Conservation (phyloP, 495 filamentous ascomycete genomes). For the Aspergillus nidulans region DNA sequence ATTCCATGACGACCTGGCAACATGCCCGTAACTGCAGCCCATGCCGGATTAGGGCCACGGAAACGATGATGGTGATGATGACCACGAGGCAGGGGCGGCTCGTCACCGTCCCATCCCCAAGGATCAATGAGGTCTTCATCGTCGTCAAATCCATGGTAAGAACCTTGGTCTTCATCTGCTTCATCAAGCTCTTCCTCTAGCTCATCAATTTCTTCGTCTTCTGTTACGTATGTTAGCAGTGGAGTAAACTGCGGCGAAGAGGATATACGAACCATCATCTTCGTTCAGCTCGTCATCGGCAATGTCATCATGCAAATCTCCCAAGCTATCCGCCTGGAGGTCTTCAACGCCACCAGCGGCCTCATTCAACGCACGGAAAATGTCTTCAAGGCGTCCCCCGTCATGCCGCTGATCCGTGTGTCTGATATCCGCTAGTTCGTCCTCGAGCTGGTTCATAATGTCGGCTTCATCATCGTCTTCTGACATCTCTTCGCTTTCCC, state of each 20-base stretch:
- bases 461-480: constrained; percentile 53
- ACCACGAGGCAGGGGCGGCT: constrained; percentile 36
- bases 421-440: constrained; percentile 57
- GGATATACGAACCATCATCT: constrained; percentile 59
- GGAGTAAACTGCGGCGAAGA: neutral
- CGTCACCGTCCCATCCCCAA: constrained; percentile 55
- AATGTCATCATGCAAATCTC: constrained; percentile 42
- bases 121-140: constrained; percentile 51
- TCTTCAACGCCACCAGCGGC: constrained; percentile 35
- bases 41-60: constrained; percentile 35
- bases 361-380: constrained; percentile 42
- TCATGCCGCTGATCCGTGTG: constrained; percentile 63
- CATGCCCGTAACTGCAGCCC: constrained; percentile 43
- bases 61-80: constrained; percentile 49
- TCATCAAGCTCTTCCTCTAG: constrained; percentile 48
- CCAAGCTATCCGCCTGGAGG: constrained; percentile 33
- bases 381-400: constrained; percentile 43
- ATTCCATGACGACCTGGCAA: constrained; percentile 41
- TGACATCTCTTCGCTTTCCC: constrained; percentile 56
- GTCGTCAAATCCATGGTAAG: constrained; percentile 44
- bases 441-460: constrained; percentile 47
- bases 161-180: constrained; percentile 43
- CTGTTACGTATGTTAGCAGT: constrained; percentile 19
- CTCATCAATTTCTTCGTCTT: constrained; percentile 53
- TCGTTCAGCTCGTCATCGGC: constrained; percentile 70